A percentile compares a stretch with the other conserved stretches of the same genome.
These are phyloP conservation scores for Toxoplasma gondii DNA, from an alignment of 169 alveolate species.

Conservation along the genomic window DNA sequence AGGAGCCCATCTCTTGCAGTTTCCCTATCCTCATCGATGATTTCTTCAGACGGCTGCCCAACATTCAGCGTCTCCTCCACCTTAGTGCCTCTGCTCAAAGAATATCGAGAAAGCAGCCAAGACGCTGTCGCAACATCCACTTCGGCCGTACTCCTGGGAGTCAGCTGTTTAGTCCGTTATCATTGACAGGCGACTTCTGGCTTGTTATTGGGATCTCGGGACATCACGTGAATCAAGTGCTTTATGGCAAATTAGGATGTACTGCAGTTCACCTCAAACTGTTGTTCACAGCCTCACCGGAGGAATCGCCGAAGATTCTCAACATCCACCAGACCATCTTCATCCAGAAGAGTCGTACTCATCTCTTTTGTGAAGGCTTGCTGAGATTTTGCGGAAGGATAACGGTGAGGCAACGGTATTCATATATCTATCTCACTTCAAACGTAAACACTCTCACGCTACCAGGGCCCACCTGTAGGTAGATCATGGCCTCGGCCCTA, in stretches of 20 bases:
- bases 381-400: background rate
- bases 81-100: constrained; percentile 40
- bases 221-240: background rate
- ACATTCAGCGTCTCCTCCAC: constrained; percentile 24
- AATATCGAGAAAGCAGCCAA: background rate
- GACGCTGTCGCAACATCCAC: no score
- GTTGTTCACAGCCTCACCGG: background rate
- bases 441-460: no score
- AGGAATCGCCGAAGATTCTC: constrained; percentile 6
- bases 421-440: no score
- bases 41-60: background rate
- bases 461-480: no score
- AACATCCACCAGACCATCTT: background rate
- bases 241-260: background rate
- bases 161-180: no score
- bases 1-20: constrained; percentile 20
- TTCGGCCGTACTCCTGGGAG: no score
- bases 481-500: no score
- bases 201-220: background rate
- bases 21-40: constrained; percentile 15
- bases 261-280: no score
- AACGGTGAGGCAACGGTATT: no score
- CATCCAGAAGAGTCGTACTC: background rate
- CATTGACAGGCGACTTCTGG: no score
- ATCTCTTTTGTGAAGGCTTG: background rate